Conservation (phyloP, 768 basidiomycete species). For the Xanthoconium stramineum region DNA sequence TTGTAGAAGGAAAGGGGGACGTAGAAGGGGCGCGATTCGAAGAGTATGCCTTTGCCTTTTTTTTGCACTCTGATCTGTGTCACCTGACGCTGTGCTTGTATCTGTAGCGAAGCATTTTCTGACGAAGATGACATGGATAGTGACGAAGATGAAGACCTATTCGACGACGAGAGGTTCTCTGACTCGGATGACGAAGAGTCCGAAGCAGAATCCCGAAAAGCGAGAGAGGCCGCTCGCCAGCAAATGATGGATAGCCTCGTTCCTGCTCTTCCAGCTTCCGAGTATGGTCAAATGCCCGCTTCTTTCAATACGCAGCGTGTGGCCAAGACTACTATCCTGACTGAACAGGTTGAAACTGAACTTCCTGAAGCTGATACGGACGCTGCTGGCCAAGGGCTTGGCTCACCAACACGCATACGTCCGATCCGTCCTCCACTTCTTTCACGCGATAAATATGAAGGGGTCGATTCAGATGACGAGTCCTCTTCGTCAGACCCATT, state of each 20-base stretch:
- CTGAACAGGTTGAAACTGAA: slow-evolving; percentile 37
- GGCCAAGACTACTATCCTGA: slow-evolving; percentile 42
- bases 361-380: slow-evolving; percentile 3
- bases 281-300: slow-evolving; percentile 87
- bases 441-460: slow-evolving; percentile 82
- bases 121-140: slow-evolving; percentile 49
- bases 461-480: slow-evolving; percentile 90
- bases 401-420: slow-evolving; percentile 31
- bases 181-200: slow-evolving; percentile 45
- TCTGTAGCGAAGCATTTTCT: slow-evolving; percentile 59
- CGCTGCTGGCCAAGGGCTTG: background rate
- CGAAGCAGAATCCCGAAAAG: slow-evolving; percentile 29
- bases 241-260: slow-evolving; percentile 80
- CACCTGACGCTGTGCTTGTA: background rate
- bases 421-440: slow-evolving; percentile 76
- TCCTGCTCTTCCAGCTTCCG: slow-evolving; percentile 69
- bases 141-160: slow-evolving; percentile 32
- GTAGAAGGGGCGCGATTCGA: slow-evolving; percentile 86
- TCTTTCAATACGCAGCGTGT: slow-evolving; percentile 73
- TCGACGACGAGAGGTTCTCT: slow-evolving; percentile 41
- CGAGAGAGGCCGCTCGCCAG: slow-evolving; percentile 43
- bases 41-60: slow-evolving; percentile 58
- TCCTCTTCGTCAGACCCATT: slow-evolving; percentile 59
- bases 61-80: background rate
- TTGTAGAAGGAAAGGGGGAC: slow-evolving; percentile 87